Evolutionary conservation across 352 stramenopile species (phyloP).

Genomic region (Pythium insidiosum): DNA sequence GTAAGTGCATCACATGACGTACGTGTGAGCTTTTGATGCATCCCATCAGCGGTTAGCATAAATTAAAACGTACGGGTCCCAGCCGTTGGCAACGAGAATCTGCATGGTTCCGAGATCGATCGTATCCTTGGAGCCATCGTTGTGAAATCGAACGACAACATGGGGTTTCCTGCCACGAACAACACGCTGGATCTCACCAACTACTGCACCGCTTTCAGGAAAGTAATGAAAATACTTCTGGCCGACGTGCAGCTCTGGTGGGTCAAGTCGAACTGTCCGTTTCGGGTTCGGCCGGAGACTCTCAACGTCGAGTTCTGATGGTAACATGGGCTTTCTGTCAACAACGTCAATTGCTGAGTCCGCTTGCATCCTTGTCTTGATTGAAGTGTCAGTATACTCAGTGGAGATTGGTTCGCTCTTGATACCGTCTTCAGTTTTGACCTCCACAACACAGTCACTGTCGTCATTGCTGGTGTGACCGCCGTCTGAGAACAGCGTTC

Average conservation of each 20-base stretch:
- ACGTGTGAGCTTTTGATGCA: too few relatives aligned
- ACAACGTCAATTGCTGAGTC: too few relatives aligned
- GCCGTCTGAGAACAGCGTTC: slow-evolving; percentile 53
- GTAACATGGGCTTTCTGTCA: too few relatives aligned
- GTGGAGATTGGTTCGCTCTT: neutral
- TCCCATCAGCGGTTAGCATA: too few relatives aligned
- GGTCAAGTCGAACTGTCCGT: slow-evolving; percentile 33
- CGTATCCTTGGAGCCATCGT: slow-evolving; percentile 40
- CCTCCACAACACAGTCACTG: slow-evolving; percentile 22
- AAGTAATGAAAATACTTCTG: slow-evolving; percentile 78
- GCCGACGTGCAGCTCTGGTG: slow-evolving; percentile 43
- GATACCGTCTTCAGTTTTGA: neutral
- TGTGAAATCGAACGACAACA: slow-evolving; percentile 54
- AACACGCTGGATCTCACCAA: slow-evolving; percentile 68
- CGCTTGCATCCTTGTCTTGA: neutral
- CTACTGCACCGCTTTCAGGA: slow-evolving; percentile 35
- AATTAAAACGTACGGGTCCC: slow-evolving; percentile 47
- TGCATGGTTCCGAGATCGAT: slow-evolving; percentile 64
- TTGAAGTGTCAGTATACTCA: neutral
- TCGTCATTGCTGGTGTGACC: slow-evolving; percentile 50
- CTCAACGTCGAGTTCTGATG: slow-evolving; percentile 28
- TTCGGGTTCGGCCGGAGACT: slow-evolving; percentile 40
- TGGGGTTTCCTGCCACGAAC: slow-evolving; percentile 76
- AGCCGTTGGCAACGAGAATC: slow-evolving; percentile 77
- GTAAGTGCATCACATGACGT: too few relatives aligned